Evolutionary conservation across 1,284 basidiomycete species (phyloP).

Genomic region (Sporisorium iseilematis-ciliati): DNA sequence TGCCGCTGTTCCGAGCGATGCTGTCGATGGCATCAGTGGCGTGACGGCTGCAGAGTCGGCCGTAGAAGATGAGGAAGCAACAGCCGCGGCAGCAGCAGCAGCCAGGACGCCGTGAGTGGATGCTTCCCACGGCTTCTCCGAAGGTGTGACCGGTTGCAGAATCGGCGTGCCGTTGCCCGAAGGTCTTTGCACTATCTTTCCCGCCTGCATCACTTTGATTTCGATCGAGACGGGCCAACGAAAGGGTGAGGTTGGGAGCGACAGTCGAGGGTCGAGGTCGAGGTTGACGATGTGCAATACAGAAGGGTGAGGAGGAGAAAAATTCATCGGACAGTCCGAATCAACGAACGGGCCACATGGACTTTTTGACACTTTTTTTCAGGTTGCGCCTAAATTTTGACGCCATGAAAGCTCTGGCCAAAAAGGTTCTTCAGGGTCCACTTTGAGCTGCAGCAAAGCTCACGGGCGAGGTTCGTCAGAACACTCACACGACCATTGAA

Average conservation of each 20-base stretch:
- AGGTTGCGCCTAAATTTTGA: not conserved
- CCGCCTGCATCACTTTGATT: slow-evolving; percentile 34
- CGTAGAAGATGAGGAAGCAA: not conserved
- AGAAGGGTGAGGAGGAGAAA: not conserved
- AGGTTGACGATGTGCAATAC: not conserved
- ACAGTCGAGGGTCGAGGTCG: slow-evolving; percentile 2
- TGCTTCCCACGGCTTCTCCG: slow-evolving; percentile 12
- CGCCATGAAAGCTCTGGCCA: not conserved
- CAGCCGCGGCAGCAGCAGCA: slow-evolving; percentile 29
- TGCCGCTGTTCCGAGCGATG: slow-evolving; percentile 12
- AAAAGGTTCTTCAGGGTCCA: slow-evolving; percentile 9
- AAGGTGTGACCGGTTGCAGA: slow-evolving; percentile 32
- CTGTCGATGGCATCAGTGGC: slow-evolving; percentile 16
- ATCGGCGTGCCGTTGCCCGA: slow-evolving; percentile 54
- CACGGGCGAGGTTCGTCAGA: not conserved
- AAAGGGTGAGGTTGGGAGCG: no score
- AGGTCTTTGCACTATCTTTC: slow-evolving; percentile 33
- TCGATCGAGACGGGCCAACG: not conserved
- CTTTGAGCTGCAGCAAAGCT: not conserved
- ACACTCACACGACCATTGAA: not conserved
- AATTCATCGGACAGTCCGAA: not conserved
- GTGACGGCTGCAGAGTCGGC: slow-evolving; percentile 2
- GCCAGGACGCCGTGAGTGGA: slow-evolving; percentile 30
- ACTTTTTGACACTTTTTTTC: not conserved
- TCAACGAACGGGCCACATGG: not conserved